These are phyloP conservation scores for Saturnispora sanitii DNA, from an alignment of 805 yeast species.

Conservation along the genomic window DNA sequence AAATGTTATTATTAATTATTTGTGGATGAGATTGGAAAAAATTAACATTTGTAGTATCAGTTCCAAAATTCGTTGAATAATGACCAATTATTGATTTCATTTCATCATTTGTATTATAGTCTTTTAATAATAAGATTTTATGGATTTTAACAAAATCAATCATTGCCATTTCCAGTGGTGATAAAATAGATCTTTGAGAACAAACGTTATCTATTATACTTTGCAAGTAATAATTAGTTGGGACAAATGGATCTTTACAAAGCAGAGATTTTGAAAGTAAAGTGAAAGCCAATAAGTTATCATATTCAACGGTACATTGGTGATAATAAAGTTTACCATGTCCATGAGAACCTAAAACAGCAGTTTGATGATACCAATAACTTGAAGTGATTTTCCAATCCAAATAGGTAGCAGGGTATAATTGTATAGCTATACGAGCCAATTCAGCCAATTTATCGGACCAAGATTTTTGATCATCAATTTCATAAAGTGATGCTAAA, in stretches of 20 bases:
- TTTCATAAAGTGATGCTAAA: constrained; percentile 32
- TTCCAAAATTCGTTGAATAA: constrained; percentile 58
- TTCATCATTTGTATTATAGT: constrained; percentile 44
- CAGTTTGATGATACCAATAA: constrained; percentile 62
- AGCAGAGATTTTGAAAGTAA: constrained; percentile 71
- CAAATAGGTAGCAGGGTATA: constrained; percentile 67
- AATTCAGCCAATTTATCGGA: constrained; percentile 78
- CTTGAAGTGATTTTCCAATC: constrained; percentile 83
- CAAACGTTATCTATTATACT: constrained; percentile 72
- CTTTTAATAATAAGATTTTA: constrained; percentile 55
- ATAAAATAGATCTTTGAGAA: constrained; percentile 49
- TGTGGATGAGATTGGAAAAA: constrained; percentile 37
- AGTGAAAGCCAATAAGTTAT: constrained; percentile 65
- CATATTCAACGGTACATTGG: constrained; percentile 78
- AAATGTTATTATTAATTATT: constrained; percentile 32
- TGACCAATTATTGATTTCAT: constrained; percentile 50
- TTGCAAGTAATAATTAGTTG: constrained; percentile 67
- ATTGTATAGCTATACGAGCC: constrained; percentile 79
- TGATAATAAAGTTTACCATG: constrained; percentile 84
- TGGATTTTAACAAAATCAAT: constrained; percentile 58
- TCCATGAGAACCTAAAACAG: constrained; percentile 67
- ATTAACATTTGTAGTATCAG: constrained; percentile 53
- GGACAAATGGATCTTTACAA: constrained; percentile 77
- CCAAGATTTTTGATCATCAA: constrained; percentile 45
- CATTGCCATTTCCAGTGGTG: constrained; percentile 50